Evolutionary conservation across 2,329 filamentous ascomycete species (phyloP), one percentile per base, ranked within the genome.

Genomic region (Trichothecium sympodiale): DNA sequence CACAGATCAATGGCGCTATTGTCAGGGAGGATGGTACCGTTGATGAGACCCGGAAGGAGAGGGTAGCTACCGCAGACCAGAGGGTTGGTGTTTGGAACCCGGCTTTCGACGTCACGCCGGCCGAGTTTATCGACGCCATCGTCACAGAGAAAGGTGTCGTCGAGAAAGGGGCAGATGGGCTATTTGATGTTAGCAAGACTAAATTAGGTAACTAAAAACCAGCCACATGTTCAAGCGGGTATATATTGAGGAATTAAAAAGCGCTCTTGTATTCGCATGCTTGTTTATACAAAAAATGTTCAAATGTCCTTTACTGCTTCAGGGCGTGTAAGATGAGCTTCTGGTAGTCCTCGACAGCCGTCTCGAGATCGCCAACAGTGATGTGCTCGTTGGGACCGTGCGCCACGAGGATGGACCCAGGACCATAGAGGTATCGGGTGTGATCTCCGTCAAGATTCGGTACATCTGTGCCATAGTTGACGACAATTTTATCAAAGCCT

Each of bases 401-500:
- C 5, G 89, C 89, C 18, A 94, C 85, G 27, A 91, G 66, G 41
- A 96, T 95, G 41, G 66, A 80, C 1, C 77, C 77, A 1, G 77
- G 77, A 0, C 77, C 77, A 51, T 81, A 82, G 12, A 82, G 61
- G 47, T 81, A 82, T 38, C 68, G 69, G 8, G 67, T 77, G 44
- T 85, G 76, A 36, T 78, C 67, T 9, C 84, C 77, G 23, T 74
- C 59, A 31, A 94, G 58, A 47, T 86, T 79, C 2, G 87, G 83
- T 16, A 95, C 79, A 56, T 96, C 89, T 1, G 91, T 96, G 9
- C 88, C 89, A 51, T 96, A 96, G 54, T 94, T 95, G 31, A 88
- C 84, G 0, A 83, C 79, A 34, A 82, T 76, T 0, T 73, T 79
- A n/a, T 91, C 77, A 43, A 96, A 95, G 0, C 83, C 74, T 75